Conservation (phyloP, 495 filamentous ascomycete genomes). For the Cryomyces antarcticus region DNA sequence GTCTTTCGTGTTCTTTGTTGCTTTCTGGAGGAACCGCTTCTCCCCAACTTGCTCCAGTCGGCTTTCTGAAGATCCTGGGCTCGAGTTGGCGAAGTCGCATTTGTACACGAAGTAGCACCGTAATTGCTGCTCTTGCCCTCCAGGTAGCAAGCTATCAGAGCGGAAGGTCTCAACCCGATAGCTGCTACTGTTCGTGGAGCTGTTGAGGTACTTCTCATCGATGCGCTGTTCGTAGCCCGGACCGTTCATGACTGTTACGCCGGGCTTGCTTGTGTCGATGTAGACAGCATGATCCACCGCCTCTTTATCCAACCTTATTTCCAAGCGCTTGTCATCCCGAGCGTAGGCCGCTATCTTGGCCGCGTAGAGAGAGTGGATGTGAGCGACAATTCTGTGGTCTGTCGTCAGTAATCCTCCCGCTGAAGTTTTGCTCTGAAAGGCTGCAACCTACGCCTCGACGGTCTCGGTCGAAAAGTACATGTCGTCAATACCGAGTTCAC, state of each 20-base stretch:
- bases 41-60: conserved; percentile 82
- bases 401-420: neutral
- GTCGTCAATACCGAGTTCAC: conserved; percentile 91
- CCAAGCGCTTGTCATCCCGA: conserved; percentile 77
- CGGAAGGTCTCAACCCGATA: conserved; percentile 96
- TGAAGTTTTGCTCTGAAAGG: neutral
- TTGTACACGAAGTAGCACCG: conserved; percentile 98
- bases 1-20: conserved; percentile 82
- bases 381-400: conserved; percentile 46
- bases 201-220: conserved; percentile 83
- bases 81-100: conserved; percentile 68
- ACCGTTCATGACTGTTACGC: conserved; percentile 49
- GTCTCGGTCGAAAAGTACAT: conserved; percentile 94
- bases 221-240: conserved; percentile 85
- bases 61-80: conserved; percentile 52
- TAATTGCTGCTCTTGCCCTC: conserved; percentile 57
- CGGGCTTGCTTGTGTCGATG: conserved; percentile 89
- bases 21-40: conserved; percentile 84
- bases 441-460: conserved; percentile 34
- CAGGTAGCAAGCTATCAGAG: conserved; percentile 51
- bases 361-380: conserved; percentile 89
- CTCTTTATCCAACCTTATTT: conserved; percentile 92
- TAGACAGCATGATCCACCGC: conserved; percentile 90
- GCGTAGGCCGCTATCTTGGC: conserved; percentile 92
- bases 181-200: conserved; percentile 37